Evolutionary conservation across 768 basidiomycete genomes (phyloP).

Genomic region (Kwoniella sp.): DNA sequence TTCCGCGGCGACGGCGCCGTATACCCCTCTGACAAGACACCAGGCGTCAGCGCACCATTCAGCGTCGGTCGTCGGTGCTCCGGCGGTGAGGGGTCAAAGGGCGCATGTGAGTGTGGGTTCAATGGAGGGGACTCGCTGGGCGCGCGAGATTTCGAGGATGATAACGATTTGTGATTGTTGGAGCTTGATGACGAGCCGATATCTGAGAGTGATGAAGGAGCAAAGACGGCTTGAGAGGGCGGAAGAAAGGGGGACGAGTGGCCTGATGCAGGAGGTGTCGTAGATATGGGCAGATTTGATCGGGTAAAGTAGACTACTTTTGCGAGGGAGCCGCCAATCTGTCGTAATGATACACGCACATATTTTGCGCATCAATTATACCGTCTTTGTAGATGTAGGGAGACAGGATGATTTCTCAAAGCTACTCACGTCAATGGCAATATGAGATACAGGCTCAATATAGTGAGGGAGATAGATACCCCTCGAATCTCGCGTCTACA

Average conservation of each 20-base stretch:
- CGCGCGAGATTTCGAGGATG: slow-evolving; percentile 2
- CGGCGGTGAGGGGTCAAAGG: slow-evolving; percentile 32
- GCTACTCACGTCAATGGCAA: slow-evolving; percentile 87
- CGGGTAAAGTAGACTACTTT: slow-evolving; percentile 99
- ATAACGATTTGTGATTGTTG: not conserved
- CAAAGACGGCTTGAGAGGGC: slow-evolving; percentile 33
- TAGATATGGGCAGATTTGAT: slow-evolving; percentile 61
- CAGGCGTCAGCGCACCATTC: slow-evolving; percentile 53
- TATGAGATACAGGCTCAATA: slow-evolving; percentile 95
- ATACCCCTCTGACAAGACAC: slow-evolving; percentile 21
- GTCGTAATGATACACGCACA: slow-evolving; percentile 24
- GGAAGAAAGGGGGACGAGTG: slow-evolving; percentile 42
- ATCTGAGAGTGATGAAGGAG: slow-evolving; percentile 15
- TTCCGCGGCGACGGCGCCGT: not conserved
- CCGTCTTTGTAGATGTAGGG: too few species aligned
- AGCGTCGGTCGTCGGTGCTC: slow-evolving; percentile 33
- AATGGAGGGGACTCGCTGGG: slow-evolving; percentile 18
- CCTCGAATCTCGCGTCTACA: slow-evolving; percentile 71
- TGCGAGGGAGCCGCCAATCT: slow-evolving; percentile 96
- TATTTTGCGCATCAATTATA: too few species aligned
- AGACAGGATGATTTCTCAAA: not conserved
- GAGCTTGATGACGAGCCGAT: slow-evolving; percentile 19
- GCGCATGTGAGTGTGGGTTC: slow-evolving; percentile 31
- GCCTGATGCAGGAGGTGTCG: slow-evolving; percentile 33
- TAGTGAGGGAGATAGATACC: slow-evolving; percentile 98